Evolutionary conservation across 371 early-diverging fungal genomes (phyloP).

Genomic region (Mortierella sp.): DNA sequence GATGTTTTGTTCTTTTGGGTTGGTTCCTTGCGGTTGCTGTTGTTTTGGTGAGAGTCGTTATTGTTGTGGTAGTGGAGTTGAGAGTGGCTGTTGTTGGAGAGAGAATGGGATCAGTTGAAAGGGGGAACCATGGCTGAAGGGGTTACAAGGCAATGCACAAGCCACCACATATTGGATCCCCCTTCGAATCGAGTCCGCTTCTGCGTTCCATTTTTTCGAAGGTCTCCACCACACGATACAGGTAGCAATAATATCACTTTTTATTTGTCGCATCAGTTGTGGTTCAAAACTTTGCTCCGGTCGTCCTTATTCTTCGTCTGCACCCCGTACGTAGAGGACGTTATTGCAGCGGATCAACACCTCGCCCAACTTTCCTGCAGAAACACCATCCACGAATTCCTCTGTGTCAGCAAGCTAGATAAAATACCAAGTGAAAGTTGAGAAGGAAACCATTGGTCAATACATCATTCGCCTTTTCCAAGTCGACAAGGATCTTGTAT

Average conservation of each 20-base stretch:
- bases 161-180: too few relatives aligned
- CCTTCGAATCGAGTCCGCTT: too few relatives aligned
- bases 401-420: constrained; percentile 91
- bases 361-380: constrained; percentile 92
- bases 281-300: neutral
- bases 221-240: too few relatives aligned
- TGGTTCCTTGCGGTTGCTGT: neutral
- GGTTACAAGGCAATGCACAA: too few relatives aligned
- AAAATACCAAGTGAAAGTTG: neutral
- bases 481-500: too few relatives aligned
- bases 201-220: too few relatives aligned
- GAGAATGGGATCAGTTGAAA: too few relatives aligned
- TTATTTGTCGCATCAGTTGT: too few relatives aligned
- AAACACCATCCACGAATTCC: constrained; percentile 94
- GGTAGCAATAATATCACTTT: too few relatives aligned
- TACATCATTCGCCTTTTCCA: too few relatives aligned
- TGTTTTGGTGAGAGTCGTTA: neutral
- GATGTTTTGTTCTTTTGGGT: neutral
- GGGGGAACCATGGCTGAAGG: too few relatives aligned
- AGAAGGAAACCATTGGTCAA: neutral
- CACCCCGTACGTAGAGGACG: constrained; percentile 86
- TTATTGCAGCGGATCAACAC: constrained; percentile 95
- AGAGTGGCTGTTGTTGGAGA: neutral
- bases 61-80: neutral
- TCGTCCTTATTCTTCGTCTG: constrained; percentile 67